Evolutionary conservation across 768 basidiomycete genomes (phyloP).

Genomic region (Phaeolepiota aurea): DNA sequence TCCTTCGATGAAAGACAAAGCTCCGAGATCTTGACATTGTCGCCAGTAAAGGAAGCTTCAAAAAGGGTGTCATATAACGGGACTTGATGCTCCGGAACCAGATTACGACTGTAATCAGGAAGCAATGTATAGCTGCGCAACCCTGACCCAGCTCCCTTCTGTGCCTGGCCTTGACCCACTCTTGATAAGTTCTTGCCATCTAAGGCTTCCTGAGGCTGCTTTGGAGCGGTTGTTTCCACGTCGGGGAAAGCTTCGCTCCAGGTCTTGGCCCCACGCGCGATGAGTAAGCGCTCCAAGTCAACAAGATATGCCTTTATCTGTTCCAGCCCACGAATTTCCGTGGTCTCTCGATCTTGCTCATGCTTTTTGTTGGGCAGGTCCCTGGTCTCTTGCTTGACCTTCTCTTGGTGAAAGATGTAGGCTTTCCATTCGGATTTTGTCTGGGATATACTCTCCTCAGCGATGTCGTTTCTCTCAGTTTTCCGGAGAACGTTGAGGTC

Average conservation of each 20-base stretch:
- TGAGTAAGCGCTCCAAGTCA: conserved; percentile 23
- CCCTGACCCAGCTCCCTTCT: too few relatives aligned
- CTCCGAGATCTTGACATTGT: conserved; percentile 39
- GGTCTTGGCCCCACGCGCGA: conserved; percentile 27
- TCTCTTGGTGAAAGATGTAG: background rate
- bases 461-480: too few relatives aligned
- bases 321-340: conserved; percentile 8
- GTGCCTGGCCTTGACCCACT: too few relatives aligned
- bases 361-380: conserved; percentile 3
- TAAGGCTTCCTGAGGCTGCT: background rate
- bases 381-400: background rate
- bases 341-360: conserved; percentile 6
- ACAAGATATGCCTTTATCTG: conserved; percentile 22
- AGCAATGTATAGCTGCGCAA: conserved; percentile 9
- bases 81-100: conserved; percentile 24
- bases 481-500: conserved; percentile 13
- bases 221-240: conserved; percentile 9
- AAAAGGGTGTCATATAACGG: conserved; percentile 43
- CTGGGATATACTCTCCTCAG: background rate
- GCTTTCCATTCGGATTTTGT: conserved; percentile 6
- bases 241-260: conserved; percentile 32
- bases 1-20: conserved; percentile 41
- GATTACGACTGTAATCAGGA: conserved; percentile 15
- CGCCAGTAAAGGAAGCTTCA: conserved; percentile 46
- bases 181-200: too few relatives aligned